Conservation (phyloP, 1,139 yeast species). For the Scheffersomyces insectosa region DNA sequence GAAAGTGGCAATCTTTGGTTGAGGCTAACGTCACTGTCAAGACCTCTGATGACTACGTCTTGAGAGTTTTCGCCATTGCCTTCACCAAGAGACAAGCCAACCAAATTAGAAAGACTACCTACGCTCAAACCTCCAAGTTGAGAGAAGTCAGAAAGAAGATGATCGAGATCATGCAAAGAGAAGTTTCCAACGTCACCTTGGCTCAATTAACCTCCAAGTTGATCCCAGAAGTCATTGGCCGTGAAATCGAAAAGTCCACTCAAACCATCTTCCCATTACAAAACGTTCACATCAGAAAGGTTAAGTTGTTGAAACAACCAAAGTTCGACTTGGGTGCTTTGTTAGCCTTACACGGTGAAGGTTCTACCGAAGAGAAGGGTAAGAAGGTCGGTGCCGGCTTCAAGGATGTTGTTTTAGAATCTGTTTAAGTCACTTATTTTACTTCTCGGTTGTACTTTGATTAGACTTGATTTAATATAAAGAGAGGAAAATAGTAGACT, state of each 20-base stretch:
- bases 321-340: constrained; percentile 88
- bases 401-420: constrained; percentile 86
- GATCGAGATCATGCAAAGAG: constrained; percentile 82
- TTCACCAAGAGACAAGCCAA: constrained; percentile 89
- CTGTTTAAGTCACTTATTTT: constrained; percentile 28
- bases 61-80: constrained; percentile 87
- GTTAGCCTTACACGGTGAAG: constrained; percentile 90
- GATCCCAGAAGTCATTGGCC: constrained; percentile 89
- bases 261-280: constrained; percentile 85
- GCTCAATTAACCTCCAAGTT: constrained; percentile 87
- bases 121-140: constrained; percentile 88
- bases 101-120: constrained; percentile 89
- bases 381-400: constrained; percentile 81
- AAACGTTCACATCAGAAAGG: constrained; percentile 91
- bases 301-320: constrained; percentile 88
- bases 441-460: constrained; percentile 1
- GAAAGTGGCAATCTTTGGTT: constrained; percentile 92
- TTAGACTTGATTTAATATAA: constrained; percentile 1
- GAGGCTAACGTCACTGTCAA: constrained; percentile 91
- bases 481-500: constrained; percentile 1
- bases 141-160: constrained; percentile 83
- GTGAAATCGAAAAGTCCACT: constrained; percentile 86
- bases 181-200: constrained; percentile 79
- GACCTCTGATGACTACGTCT: constrained; percentile 88
- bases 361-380: constrained; percentile 77